Conservation (phyloP, 768 basidiomycete species). For the Tricholoma bakamatsutake region DNA sequence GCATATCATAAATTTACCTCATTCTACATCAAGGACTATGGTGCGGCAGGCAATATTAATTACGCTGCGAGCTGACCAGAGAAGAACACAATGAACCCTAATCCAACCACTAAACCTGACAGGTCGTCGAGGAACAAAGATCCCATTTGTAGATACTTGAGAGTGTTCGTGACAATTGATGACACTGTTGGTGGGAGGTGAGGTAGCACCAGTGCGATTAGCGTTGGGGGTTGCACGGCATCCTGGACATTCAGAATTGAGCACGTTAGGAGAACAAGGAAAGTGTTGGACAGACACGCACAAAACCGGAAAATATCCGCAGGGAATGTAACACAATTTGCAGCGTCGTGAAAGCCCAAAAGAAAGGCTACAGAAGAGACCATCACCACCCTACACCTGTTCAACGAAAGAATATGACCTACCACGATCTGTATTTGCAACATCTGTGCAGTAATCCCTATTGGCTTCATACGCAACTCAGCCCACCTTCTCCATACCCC, state of each 20-base stretch:
- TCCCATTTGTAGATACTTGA: constrained; percentile 68
- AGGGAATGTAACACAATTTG: constrained; percentile 67
- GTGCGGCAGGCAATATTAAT: constrained; percentile 6
- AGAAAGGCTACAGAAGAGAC: constrained; percentile 42
- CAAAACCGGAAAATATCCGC: constrained; percentile 65
- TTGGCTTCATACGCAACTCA: constrained; percentile 37
- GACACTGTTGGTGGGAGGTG: constrained; percentile 62
- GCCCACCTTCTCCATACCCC: constrained; percentile 60
- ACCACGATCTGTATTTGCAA: constrained; percentile 55
- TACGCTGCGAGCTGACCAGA: constrained; percentile 38
- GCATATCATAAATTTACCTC: not conserved
- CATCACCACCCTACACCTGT: not conserved
- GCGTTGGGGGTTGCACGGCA: constrained; percentile 49
- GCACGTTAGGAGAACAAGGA: not conserved
- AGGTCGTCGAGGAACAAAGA: constrained; percentile 67
- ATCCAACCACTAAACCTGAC: constrained; percentile 60
- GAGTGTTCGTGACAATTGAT: constrained; percentile 50
- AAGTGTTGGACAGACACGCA: constrained; percentile 26
- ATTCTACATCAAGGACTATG: not conserved
- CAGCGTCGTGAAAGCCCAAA: constrained; percentile 75
- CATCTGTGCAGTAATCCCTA: constrained; percentile 21
- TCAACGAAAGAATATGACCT: not conserved
- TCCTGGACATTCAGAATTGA: constrained; percentile 34
- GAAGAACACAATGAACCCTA: constrained; percentile 59
- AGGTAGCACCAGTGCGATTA: constrained; percentile 56